phyloP scores from a whole-genome alignment of 305 asterid species.

The Solanum hybrid region DNA sequence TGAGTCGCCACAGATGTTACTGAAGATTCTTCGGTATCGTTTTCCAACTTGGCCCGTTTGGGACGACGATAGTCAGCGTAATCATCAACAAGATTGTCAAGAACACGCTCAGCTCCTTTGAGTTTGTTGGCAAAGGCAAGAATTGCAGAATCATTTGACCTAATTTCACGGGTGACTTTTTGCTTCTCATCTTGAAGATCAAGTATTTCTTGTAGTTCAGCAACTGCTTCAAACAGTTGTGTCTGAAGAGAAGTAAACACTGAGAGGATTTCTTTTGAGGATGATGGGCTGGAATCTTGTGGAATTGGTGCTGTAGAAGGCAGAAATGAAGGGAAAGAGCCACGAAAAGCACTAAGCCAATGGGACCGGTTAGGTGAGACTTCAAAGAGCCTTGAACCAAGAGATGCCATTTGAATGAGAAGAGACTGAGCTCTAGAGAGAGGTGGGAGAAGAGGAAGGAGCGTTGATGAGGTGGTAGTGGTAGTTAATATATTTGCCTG shows the following conservation, averaged over 20 bases:
- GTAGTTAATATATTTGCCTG: conserved; percentile 27
- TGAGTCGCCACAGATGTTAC: conserved; percentile 59
- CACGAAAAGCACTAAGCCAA: conserved; percentile 73
- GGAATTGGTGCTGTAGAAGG: conserved; percentile 46
- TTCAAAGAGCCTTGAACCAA: conserved; percentile 67
- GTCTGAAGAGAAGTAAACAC: conserved; percentile 53
- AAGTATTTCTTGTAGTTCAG: conserved; percentile 77
- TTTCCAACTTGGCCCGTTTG: conserved; percentile 46
- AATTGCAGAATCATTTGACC: conserved; percentile 51
- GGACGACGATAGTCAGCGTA: conserved; percentile 65
- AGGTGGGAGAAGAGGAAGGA: conserved; percentile 88
- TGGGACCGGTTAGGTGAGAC: conserved; percentile 69
- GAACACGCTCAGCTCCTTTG: conserved; percentile 60
- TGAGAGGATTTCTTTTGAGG: conserved; percentile 57
- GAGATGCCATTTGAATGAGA: conserved; percentile 73
- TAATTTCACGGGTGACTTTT: conserved; percentile 55
- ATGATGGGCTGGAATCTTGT: conserved; percentile 32
- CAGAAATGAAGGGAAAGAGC: conserved; percentile 65
- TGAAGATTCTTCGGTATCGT: conserved; percentile 30
- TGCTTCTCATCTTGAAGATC: conserved; percentile 84
- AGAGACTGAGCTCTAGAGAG: conserved; percentile 84
- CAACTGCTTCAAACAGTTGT: conserved; percentile 76
- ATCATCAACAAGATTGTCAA: conserved; percentile 76
- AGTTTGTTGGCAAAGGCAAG: conserved; percentile 65
- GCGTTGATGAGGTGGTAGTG: conserved; percentile 51